Base-by-base conservation (phyloP, 495 filamentous ascomycete species). In the Beverwykella pulmonaria region DNA sequence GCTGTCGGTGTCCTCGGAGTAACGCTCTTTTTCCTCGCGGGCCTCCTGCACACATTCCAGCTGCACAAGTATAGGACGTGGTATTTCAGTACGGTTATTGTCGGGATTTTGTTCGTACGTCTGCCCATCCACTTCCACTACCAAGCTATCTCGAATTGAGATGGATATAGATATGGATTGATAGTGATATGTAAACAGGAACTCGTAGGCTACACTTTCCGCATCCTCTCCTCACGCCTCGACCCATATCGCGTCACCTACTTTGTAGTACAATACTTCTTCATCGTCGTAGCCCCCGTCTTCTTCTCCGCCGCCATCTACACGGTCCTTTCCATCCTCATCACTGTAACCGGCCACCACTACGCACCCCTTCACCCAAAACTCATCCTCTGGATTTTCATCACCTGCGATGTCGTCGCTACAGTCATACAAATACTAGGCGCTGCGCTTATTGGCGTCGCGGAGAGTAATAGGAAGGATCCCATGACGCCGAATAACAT, bases 51-150 rank as follows among this genome's bases (percentile, higher is more conserved):
- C 64, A 25, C 73, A 26, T 79, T 76, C 53, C 81, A 86, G 55
- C 62, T 88, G 7, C 52, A 78, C 39, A 76, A 71, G 26, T 78
- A 74, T 19, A 76, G 77, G 63, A 82, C 80, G 8, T 89, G 83
- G 83, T 89, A 85, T 72, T 85, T 89, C 50, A 81, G 83, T 8
- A 81, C 87, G 0, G 80, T 89, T 26, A 29, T 85, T 7, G 71
- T 88, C 29, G 87, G 86, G 10, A 81, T 83, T 25, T 50, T 81
- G 15, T 86, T 85, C 34, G 59, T 88, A 78, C 66, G 81, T 78
- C 46, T 22, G 47, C 30, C 30, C 25, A 9, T 41, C 44, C 26
- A 15, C 6, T 29, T 36, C 61, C 27, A 8, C 22, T 6, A 9
- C 8, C 36, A 41, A 41, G 36, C 8, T 44, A 1, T 20, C 12